phyloP scores from a whole-genome alignment of 2,329 filamentous ascomycete genomes.

The Aspergillus carbonarius region DNA sequence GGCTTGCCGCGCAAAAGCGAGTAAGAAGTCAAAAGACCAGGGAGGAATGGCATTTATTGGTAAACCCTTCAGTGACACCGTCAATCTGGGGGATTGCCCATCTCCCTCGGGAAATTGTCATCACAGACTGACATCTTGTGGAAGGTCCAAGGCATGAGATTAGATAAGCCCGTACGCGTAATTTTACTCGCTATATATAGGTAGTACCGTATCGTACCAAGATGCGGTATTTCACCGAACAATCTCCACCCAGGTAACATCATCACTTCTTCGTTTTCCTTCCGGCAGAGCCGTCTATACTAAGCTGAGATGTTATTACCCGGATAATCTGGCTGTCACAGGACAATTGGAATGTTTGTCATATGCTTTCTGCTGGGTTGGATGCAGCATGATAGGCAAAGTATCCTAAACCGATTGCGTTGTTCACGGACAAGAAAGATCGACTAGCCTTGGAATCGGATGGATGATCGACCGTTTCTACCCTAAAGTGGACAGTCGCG shows the following conservation, averaged over 20 bases:
- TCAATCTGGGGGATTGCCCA: not conserved
- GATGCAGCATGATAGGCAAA: not conserved
- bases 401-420: not conserved
- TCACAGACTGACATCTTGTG: not conserved
- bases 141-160: not conserved
- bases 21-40: not conserved
- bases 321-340: not conserved
- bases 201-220: not conserved
- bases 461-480: not conserved
- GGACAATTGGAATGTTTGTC: not conserved
- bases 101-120: not conserved
- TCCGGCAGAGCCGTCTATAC: not conserved
- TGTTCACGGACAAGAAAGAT: not conserved
- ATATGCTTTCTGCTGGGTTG: not conserved
- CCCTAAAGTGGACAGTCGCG: conserved; percentile 2
- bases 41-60: not conserved
- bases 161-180: not conserved
- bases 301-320: not conserved
- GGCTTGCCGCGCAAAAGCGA: not conserved
- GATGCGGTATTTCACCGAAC: conserved; percentile 1
- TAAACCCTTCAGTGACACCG: not conserved
- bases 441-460: conserved; percentile 6
- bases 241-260: not conserved
- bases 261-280: not conserved
- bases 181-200: not conserved